Conservation (phyloP, 2,329 filamentous ascomycete species). For the Lachnellula arida region DNA sequence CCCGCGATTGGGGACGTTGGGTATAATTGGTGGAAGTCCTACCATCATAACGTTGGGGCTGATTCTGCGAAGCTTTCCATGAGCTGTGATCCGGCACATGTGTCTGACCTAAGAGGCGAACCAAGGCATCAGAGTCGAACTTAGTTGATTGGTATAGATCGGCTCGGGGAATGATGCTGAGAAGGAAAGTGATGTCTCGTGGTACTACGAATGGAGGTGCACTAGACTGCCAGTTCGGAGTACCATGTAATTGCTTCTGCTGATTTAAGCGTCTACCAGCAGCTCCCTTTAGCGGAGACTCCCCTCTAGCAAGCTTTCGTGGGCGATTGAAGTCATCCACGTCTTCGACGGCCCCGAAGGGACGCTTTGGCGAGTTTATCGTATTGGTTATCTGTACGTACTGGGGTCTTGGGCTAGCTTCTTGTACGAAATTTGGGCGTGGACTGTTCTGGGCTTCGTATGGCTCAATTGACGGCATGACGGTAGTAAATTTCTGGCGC, state of each 20-base stretch:
- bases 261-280: constrained; percentile 82
- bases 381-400: constrained; percentile 30
- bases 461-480: constrained; percentile 52
- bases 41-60: constrained; percentile 27
- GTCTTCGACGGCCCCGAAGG: constrained; percentile 52
- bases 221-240: constrained; percentile 31
- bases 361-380: constrained; percentile 37
- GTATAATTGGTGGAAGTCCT: constrained; percentile 16
- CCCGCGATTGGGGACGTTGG: constrained; percentile 9
- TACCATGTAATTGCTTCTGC: constrained; percentile 46
- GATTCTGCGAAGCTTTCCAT: constrained; percentile 44
- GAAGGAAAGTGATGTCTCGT: constrained; percentile 55
- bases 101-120: constrained; percentile 66
- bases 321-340: constrained; percentile 66
- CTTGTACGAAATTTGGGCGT: constrained; percentile 28
- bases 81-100: constrained; percentile 57
- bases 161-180: constrained; percentile 60
- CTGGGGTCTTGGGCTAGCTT: constrained; percentile 30
- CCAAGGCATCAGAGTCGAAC: constrained; percentile 67
- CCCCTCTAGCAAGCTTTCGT: constrained; percentile 82
- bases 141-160: constrained; percentile 65
- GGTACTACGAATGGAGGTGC: constrained; percentile 62
- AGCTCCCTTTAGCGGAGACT: constrained; percentile 87
- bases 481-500: constrained; percentile 50
- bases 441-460: constrained; percentile 37